Evolutionary conservation across 2,329 filamentous ascomycete species (phyloP), one percentile per base, ranked within the genome.

Genomic region (Phaeosphaeria sp.): DNA sequence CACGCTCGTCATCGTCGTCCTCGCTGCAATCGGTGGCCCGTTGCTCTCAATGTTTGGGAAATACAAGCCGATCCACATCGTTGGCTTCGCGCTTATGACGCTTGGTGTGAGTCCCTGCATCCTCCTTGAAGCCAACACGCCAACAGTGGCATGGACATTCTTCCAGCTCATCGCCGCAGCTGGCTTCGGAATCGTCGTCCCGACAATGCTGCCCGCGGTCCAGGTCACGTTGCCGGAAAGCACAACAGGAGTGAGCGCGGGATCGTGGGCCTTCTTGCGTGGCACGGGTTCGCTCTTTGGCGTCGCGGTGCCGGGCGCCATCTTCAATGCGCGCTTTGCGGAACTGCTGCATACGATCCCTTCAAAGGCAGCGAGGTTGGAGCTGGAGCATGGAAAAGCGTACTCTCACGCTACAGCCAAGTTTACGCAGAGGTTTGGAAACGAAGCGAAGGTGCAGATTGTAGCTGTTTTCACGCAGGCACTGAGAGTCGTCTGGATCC

Each of bases 401-500:
- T 76, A 75, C 42, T 61, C 73, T 42, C 68, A 59, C 6, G 73
- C 69, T 4, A 61, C 67, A 0, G 56, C 64, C 0, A 60, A 57
- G 8, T 71, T 73, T 42, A 53, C 72, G 13, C 25, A 33, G 1
- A 62, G 49, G 9, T 74, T 73, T 21, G 63, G 61, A 0, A 11
- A 55, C 0, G 30, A n/a, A 0, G 59, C 60, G 1, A 57, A 67
- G 21, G 27, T 49, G 0, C 64, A 80, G 51, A 74, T 81, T 3
- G 55, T 75, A 1, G 50, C 57, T 1, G 72, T 74, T 0, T 81
- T 77, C 55, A 67, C 69, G 0, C 57, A 73, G 30, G 69, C 74
- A 1, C 60, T 81, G 42, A 73, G 66, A 47, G 60, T 61, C n/a
- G 72, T 79, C 1, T 82, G 79, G 77, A 60, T 76, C 3, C 65